Evolutionary conservation across 2,329 filamentous ascomycete species (phyloP).

Genomic region (Trichothecium roseum): DNA sequence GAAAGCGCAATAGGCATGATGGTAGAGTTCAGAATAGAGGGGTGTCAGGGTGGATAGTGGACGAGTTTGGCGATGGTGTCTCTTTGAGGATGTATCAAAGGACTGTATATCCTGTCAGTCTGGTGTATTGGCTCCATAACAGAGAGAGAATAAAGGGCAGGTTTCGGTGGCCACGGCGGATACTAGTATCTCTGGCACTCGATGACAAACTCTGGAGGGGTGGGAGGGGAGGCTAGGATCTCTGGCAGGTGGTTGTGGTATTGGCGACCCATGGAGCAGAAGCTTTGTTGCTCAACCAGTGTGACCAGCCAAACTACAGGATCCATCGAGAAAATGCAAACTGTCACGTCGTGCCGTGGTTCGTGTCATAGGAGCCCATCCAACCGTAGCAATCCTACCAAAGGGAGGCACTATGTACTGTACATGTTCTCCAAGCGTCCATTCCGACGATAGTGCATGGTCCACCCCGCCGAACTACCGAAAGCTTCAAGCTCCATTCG

Average conservation of each 20-base stretch:
- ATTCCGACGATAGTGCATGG: no score
- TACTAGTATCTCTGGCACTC: slow-evolving; percentile 3
- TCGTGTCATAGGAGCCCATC: not conserved
- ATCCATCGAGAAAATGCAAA: not conserved
- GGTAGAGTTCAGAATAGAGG: slow-evolving; percentile 4
- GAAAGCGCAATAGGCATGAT: slow-evolving; percentile 39
- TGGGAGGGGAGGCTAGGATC: not conserved
- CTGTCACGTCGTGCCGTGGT: slow-evolving; percentile 3
- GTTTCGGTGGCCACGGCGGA: slow-evolving; percentile 1
- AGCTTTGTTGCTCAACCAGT: not conserved
- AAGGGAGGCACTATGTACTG: no score
- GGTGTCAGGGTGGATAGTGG: slow-evolving; percentile 11
- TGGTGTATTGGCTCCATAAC: slow-evolving; percentile 3
- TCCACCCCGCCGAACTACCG: no score
- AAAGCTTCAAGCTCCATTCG: no score
- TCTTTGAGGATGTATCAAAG: slow-evolving; percentile 4
- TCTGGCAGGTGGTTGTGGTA: no score
- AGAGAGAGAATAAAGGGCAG: not conserved
- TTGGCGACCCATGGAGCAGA: not conserved
- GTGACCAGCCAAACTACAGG: not conserved
- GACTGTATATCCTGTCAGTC: slow-evolving; percentile 2
- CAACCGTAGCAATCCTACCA: no score
- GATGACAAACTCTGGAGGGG: no score
- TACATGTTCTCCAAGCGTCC: no score
- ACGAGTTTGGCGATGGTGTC: slow-evolving; percentile 4